phyloP scores from a whole-genome alignment of 495 filamentous ascomycete species.

The Recurvomyces mirabilis region DNA sequence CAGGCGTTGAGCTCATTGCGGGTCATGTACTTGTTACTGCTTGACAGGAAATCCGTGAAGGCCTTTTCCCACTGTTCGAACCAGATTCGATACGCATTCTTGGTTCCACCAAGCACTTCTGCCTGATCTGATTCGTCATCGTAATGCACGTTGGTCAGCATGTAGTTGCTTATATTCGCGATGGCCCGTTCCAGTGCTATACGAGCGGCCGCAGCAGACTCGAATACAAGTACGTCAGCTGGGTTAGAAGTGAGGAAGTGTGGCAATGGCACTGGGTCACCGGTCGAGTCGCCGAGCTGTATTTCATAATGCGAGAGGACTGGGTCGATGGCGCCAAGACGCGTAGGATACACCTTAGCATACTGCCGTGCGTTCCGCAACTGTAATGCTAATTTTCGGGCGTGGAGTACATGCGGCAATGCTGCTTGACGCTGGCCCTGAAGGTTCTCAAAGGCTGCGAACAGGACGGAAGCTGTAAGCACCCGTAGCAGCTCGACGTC shows the following conservation, averaged over 20 bases:
- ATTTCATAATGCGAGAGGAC: not conserved
- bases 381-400: not conserved
- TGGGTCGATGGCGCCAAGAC: not conserved
- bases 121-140: not conserved
- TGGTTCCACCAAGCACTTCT: not conserved
- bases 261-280: not conserved
- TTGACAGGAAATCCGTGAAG: not conserved
- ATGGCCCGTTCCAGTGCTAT: not conserved
- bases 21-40: not conserved
- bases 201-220: not conserved
- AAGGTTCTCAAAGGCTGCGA: not conserved
- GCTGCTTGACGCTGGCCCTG: not conserved
- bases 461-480: slow-evolving; percentile 1
- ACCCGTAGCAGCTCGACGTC: not conserved
- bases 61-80: not conserved
- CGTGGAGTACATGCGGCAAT: not conserved
- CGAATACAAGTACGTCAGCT: not conserved
- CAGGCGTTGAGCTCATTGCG: not conserved
- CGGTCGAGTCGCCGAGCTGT: not conserved
- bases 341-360: not conserved
- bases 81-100: not conserved
- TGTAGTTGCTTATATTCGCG: not conserved
- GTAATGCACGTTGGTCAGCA: not conserved
- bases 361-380: not conserved
- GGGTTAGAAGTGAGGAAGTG: not conserved